A percentile compares a stretch with the other conserved stretches of the same genome.
phyloP scores from a whole-genome alignment of 257 asterid species.

The Solanum medicagineum region DNA sequence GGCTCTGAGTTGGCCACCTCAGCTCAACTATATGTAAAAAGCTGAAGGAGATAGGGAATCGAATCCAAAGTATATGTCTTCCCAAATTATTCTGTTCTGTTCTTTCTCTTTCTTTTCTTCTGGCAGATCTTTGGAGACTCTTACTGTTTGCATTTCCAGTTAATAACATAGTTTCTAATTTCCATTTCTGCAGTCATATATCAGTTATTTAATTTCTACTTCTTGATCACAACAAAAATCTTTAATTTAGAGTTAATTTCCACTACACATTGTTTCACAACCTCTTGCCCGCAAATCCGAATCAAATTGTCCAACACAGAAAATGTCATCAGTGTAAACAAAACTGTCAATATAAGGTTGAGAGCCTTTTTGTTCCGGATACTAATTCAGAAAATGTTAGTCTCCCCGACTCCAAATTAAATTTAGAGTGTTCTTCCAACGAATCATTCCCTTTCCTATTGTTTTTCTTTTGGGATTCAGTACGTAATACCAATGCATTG shows the following conservation, averaged over 20 bases:
- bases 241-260: background rate
- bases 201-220: background rate
- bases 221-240: background rate
- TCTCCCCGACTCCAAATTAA: background rate
- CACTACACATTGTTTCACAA: background rate
- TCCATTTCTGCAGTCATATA: background rate
- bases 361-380: background rate
- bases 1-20: no score
- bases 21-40: no score
- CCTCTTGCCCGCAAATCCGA: background rate
- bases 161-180: background rate
- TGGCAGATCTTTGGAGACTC: no score
- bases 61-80: no score
- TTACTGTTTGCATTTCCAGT: background rate
- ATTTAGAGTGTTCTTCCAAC: background rate
- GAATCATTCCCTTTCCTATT: background rate
- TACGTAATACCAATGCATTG: background rate
- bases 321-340: background rate
- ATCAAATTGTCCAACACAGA: background rate
- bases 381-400: background rate
- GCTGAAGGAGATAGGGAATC: no score
- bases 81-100: no score
- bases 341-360: background rate
- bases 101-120: no score
- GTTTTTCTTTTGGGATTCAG: background rate